Conservation (phyloP, 257 asterid species). For the Mentha longifolia region DNA sequence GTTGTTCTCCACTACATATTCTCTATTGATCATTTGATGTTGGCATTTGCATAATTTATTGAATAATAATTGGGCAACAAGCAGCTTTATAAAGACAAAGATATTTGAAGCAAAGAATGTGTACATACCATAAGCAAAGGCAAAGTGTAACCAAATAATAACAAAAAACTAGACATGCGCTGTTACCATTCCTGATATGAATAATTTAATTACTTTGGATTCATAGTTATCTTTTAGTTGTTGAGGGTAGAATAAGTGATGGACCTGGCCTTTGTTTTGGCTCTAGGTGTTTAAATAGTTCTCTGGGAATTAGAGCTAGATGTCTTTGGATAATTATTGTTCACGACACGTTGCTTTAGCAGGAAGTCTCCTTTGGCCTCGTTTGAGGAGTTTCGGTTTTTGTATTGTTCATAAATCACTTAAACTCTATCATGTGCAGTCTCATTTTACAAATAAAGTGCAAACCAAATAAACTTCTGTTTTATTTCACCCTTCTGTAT, state of each 20-base stretch:
- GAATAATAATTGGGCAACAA: not conserved
- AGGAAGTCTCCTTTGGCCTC: too few species aligned
- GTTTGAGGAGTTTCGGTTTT: too few species aligned
- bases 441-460: not conserved
- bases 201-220: too few species aligned
- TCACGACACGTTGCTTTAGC: too few species aligned
- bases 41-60: not conserved
- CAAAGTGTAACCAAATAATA: not conserved
- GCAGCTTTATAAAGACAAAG: not conserved
- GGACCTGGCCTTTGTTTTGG: too few species aligned
- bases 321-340: too few species aligned
- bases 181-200: too few species aligned
- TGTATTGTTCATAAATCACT: too few species aligned
- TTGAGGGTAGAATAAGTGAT: too few species aligned
- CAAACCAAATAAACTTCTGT: not conserved
- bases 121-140: not conserved
- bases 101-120: not conserved
- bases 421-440: not conserved
- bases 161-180: not conserved
- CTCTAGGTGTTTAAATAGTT: too few species aligned
- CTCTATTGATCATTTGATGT: not conserved
- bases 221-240: too few species aligned
- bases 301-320: too few species aligned
- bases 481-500: not conserved
- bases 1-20: not conserved